Evolutionary conservation across 306 rosid genomes (phyloP), one percentile per base, ranked within the genome.

Genomic region (Medicago arabica): DNA sequence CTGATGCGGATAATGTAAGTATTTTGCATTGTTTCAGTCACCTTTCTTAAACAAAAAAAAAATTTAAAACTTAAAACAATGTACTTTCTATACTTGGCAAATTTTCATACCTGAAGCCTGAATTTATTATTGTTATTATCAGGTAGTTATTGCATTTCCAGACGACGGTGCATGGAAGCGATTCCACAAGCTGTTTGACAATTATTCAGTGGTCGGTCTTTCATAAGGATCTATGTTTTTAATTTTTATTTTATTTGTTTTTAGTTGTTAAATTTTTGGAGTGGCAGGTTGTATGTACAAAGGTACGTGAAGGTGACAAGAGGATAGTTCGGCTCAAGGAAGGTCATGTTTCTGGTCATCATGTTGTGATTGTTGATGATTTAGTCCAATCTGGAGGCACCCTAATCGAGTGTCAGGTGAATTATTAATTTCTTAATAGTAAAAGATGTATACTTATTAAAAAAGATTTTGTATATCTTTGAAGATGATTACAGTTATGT

Each of bases 151-250:
- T 82, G 99, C 99, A 78, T 92, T 95, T 85, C 99, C 97, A 0
- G 97, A 95, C 61, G 97, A 95, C 80, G 99, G 99, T 78, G 99
- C 99, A 72, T 95, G 97, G 97, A 95, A 95, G 86, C 86, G 99
- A 78, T 95, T 89, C 81, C 97, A 95, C 92, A 95, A 95, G 89
- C 92, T 31, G 77, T 88, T 95, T 71, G 97, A 92, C 70, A 85
- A 83, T 23, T 95, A 79, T 79, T 82, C 96, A 75, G 77, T 81
- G 93, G 97, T 95, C 40, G 40, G 90, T 83, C 67, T 78, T 70
- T 55, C 25, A 15, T 57, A 49, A 61, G 72, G 17, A 72, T 75
- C 55, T 62, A 16, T 21, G 38, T n/a, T 15, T 95, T 23, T 23
- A 23, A 23, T 1, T 23, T 23, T 23, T 1, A 23, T 23, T 23